Percentiles rank a stretch among this genome's conserved stretches.
Evolutionary conservation across 768 basidiomycete species (phyloP).

Genomic region (Lactarius pseudohatsudake): DNA sequence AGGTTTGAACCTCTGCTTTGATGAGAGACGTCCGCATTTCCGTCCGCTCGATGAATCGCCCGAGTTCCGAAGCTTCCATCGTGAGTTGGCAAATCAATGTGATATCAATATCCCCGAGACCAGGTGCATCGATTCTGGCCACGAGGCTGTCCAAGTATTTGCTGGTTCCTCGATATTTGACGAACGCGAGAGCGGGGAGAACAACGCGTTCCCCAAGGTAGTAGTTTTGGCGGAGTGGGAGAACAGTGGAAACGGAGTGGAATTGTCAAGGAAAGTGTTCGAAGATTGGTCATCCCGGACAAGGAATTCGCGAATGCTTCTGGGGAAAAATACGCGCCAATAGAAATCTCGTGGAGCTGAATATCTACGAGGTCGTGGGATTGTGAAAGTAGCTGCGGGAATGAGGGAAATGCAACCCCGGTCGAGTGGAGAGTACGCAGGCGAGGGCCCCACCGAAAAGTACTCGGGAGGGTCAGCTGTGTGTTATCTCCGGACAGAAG

Average conservation of each 20-base stretch:
- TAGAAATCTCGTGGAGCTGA: no score
- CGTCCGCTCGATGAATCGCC: not conserved
- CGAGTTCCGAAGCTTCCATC: not conserved
- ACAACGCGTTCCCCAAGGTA: not conserved
- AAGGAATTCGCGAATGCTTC: no score
- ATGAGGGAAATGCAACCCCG: no score
- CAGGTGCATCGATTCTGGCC: not conserved
- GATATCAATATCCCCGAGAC: not conserved
- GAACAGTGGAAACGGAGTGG: not conserved
- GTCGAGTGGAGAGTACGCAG: no score
- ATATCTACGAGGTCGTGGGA: no score
- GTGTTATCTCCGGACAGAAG: no score
- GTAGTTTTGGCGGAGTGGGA: not conserved
- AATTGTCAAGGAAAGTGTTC: not conserved
- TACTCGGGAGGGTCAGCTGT: no score
- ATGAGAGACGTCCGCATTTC: no score
- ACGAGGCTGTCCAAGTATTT: not conserved
- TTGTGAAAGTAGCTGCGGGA: no score
- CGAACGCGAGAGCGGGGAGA: not conserved
- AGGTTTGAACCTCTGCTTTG: no score
- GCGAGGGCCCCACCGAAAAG: no score
- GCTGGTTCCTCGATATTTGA: not conserved
- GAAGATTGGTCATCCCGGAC: not conserved
- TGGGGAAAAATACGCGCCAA: no score
- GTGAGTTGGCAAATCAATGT: not conserved